Evolutionary conservation across 805 yeast genomes (phyloP), one percentile per base, ranked within the genome.

Genomic region (Yamadazyma scolyti): DNA sequence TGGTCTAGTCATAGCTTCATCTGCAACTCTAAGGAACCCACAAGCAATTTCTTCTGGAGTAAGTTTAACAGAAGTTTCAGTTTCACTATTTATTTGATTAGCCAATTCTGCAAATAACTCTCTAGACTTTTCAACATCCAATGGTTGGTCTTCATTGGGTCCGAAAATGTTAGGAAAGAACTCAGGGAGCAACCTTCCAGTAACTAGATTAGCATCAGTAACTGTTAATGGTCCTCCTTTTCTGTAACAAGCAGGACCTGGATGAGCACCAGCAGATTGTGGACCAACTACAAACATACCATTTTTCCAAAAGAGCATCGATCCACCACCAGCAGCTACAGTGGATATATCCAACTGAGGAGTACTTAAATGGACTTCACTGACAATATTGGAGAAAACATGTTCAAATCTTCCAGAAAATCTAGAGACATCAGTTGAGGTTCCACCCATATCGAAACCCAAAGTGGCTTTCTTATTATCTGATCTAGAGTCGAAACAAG

Each of bases 301-400:
- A 36, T 56, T 56, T 30, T 43, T 49, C 57, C 56, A 56, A 24
- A 47, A 50, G 13, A 56, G 39, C 8, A 59, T 58, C 3, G 61
- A 53, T 1, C 68, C 68, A 21, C 67, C 68, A 22, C 68, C 68
- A 4, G 68, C 68, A 10, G 68, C 68, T 20, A 61, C 68, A 1
- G 68, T 61, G 14, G 61, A 54, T 17, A 49, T 48, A 33, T 62
- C 68, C 27, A 63, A 49, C 37, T 63, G 68, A 3, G 70, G 68
- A 11, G 68, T 61, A 34, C 61, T 68, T 25, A 82, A 89, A 30
- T 85, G 79, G 2, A 82, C 79, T 27, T 85, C 77, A 13, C 89
- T 88, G 2, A 93, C 93, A 5, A 88, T 82, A 2, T 81, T 75
- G 2, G 82, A 83, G 50, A 82, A 89, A 35, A 81, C 88, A 16